Evolutionary conservation across 768 basidiomycete genomes (phyloP), one percentile per base, ranked within the genome.

Genomic region (Ramaria sp.): DNA sequence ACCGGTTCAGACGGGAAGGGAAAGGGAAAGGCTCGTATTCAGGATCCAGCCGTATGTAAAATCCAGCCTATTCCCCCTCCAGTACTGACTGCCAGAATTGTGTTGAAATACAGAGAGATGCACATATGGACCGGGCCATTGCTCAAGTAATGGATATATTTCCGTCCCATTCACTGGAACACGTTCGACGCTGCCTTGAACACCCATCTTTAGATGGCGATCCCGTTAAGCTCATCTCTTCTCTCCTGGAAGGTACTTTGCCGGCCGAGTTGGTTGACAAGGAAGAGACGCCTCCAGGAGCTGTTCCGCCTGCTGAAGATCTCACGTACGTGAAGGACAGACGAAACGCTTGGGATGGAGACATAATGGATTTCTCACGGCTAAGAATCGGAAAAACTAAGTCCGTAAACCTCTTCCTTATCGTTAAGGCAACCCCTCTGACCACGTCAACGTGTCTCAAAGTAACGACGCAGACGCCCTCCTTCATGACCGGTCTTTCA

Each of bases 81-180:
- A 13, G 33, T n/a, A 31, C 45, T 42, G 7, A 33, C 10, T 38
- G 38, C n/a, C 42, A 37, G 34, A 37, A 9, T 27, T 6, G 9
- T n/a, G 37, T 46, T 42, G 13, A 39, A 11, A 20, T n/a, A 57
- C 13, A 46, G 39, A 27, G 27, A 5, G 74, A 80, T 54, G 67
- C 69, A 20, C 75, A 75, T 60, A 65, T 85, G 19, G 82, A 86
- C 54, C 53, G 77, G 22, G 78, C 83, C 51, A 72, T 87, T 27
- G 73, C 78, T 0, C 84, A 90, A 62, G 81, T 92, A 11, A 74
- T 88, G 12, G 89, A 89, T 60, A 81, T 92, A 59, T 72, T 93
- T 37, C 86, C 89, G 0, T 78, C 88, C 43, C 71, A 79, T 27
- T 67, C 77, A 0, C 71, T 77, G 0, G 63, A 64, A 2, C 87